phyloP scores from a whole-genome alignment of 768 basidiomycete species.

The Ephemerocybe angulata region DNA sequence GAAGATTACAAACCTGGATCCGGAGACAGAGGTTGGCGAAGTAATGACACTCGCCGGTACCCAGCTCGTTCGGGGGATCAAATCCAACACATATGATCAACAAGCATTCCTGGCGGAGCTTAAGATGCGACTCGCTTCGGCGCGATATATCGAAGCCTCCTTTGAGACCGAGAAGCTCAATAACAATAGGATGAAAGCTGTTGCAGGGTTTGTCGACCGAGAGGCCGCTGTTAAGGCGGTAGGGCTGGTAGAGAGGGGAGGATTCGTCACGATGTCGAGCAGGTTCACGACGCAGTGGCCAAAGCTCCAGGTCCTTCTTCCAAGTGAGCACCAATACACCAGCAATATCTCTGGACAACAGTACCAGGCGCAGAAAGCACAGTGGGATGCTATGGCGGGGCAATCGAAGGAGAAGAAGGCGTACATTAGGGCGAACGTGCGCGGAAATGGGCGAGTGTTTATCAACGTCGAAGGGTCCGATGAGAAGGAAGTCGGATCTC shows the following conservation, averaged over 20 bases:
- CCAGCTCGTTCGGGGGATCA: background rate
- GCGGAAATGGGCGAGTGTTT: slow-evolving; percentile 21
- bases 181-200: background rate
- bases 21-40: background rate
- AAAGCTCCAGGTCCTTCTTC: background rate
- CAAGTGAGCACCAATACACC: slow-evolving; percentile 13
- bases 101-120: background rate
- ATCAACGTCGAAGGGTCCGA: slow-evolving; percentile 50
- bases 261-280: background rate
- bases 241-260: background rate
- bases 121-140: background rate
- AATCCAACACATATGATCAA: slow-evolving; percentile 1
- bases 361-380: slow-evolving; percentile 45
- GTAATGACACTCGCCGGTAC: background rate
- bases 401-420: slow-evolving; percentile 21
- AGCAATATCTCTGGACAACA: slow-evolving; percentile 46
- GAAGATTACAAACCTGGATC: background rate
- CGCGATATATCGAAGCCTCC: background rate
- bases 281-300: background rate
- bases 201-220: background rate
- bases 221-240: background rate
- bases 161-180: background rate
- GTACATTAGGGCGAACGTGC: slow-evolving; percentile 23
- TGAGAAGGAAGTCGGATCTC: slow-evolving; percentile 49
- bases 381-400: slow-evolving; percentile 45